These are phyloP conservation scores for Talaromyces sp. DNA, from an alignment of 2,329 filamentous ascomycete species.

Conservation along the genomic window DNA sequence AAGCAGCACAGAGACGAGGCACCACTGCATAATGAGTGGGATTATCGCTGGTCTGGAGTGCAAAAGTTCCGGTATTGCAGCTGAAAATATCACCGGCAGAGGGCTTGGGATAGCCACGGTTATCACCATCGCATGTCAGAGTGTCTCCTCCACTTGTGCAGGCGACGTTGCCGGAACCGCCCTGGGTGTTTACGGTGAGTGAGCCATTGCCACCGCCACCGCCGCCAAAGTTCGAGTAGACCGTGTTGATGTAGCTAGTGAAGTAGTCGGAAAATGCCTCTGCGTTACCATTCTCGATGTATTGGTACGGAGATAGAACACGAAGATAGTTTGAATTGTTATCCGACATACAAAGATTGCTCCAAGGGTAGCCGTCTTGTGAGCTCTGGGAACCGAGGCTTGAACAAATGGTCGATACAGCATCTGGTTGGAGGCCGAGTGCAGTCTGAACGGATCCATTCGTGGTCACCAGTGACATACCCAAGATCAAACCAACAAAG, in stretches of 20 bases:
- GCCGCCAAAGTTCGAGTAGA: slow-evolving; percentile 39
- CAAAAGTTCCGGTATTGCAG: slow-evolving; percentile 48
- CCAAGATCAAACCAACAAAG: slow-evolving; percentile 47
- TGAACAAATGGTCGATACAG: slow-evolving; percentile 43
- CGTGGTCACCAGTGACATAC: slow-evolving; percentile 48
- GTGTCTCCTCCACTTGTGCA: slow-evolving; percentile 38
- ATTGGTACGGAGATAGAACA: slow-evolving; percentile 51
- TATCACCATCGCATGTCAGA: slow-evolving; percentile 40
- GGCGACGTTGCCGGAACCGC: slow-evolving; percentile 44
- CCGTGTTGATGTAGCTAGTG: slow-evolving; percentile 45
- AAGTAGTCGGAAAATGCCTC: slow-evolving; percentile 50
- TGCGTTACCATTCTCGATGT: slow-evolving; percentile 36
- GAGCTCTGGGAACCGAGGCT: slow-evolving; percentile 42
- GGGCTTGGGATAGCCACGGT: slow-evolving; percentile 41
- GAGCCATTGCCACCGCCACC: slow-evolving; percentile 19
- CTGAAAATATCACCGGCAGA: slow-evolving; percentile 46
- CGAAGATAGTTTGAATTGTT: slow-evolving; percentile 40
- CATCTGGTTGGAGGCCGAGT: slow-evolving; percentile 44
- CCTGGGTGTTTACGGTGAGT: slow-evolving; percentile 53
- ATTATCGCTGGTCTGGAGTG: slow-evolving; percentile 33
- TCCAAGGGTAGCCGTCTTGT: slow-evolving; percentile 49
- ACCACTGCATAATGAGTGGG: slow-evolving; percentile 40
- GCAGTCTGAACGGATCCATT: slow-evolving; percentile 46
- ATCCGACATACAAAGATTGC: slow-evolving; percentile 44
- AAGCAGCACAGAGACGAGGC: slow-evolving; percentile 48